Conservation (phyloP, 352 stramenopile genomes). For the Phytophthora pseudosyringae region DNA sequence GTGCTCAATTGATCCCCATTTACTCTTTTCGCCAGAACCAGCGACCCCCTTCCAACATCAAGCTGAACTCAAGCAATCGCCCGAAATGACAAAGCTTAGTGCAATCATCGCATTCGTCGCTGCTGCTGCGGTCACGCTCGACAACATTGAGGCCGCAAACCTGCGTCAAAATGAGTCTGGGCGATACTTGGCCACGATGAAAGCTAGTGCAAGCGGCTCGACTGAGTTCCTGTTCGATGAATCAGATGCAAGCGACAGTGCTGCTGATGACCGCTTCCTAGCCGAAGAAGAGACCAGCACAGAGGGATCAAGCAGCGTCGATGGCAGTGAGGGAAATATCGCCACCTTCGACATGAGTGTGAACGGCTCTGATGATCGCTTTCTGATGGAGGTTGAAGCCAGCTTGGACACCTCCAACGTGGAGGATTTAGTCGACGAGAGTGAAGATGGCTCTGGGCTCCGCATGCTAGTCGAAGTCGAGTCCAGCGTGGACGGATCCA, state of each 20-base stretch:
- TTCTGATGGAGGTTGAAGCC: conserved; percentile 5
- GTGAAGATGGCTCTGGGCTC: conserved; percentile 1
- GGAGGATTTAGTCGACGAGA: background rate
- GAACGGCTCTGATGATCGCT: background rate
- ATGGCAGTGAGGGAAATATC: too few relatives aligned
- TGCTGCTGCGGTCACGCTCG: background rate
- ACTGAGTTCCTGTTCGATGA: conserved; percentile 11
- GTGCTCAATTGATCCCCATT: background rate
- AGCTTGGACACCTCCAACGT: background rate
- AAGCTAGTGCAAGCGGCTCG: conserved; percentile 22
- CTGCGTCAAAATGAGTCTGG: conserved; percentile 11
- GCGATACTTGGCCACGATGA: conserved; percentile 5
- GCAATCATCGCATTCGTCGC: conserved; percentile 3
- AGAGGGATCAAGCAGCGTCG: too few relatives aligned
- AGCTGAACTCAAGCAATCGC: background rate
- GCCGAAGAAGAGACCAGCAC: background rate
- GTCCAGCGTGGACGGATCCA: conserved; percentile 8
- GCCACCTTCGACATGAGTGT: too few relatives aligned
- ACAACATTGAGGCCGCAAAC: conserved; percentile 7
- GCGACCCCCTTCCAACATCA: background rate
- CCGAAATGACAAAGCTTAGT: conserved; percentile 14
- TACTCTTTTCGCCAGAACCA: background rate
- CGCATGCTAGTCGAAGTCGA: conserved; percentile 8
- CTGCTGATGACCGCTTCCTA: conserved; percentile 3
- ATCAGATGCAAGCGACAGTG: conserved; percentile 14